Base-by-base conservation (phyloP, 345 rosid species). In the Durio zibethinus region DNA sequence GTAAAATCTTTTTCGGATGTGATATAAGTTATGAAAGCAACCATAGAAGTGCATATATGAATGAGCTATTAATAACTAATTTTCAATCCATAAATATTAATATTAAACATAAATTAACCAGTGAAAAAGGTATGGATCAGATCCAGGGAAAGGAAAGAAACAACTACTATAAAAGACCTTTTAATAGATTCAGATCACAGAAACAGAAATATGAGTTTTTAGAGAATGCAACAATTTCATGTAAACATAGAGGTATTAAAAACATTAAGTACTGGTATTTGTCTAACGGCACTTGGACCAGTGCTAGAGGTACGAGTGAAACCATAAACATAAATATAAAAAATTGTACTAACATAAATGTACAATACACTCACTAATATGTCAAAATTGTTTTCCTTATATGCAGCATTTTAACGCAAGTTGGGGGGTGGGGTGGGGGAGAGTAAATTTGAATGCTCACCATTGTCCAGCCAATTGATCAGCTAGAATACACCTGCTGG, bases 381-480 rank as follows among this genome's bases (percentile, higher is more conserved):
- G 35, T 43, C 31, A 67, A 23, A 47, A 11, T 27, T 59, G 4
- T 1, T 10, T 45, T 67, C 53, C 9, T 21, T 33, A 63, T 33
- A 35, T 63, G 21, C 43, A 63, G 43, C n/a, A n/a, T n/a, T n/a
- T n/a, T n/a, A n/a, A 31, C 31, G 21, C 40, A 40, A 38, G 15
- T 40, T 40, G n/a, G n/a, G 1, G 12, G 1, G n/a, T 1, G 10
- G 29, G 40, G 21, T 45, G 36, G 6, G 2, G 21, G 36, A 36
- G 27, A 53, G 57, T 70, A 16, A 3, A 18, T 52, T 5, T 27
- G 60, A 67, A 54, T 21, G n/a, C 81, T 84, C 33, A 91, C 97
- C 97, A 92, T 78, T 92, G 93, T 66, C 97, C 95, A 60, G 95
- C 97, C 83, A 92, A 29, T 60, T 92, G 97, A 84, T 92, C 97